Evolutionary conservation across 2,329 filamentous ascomycete genomes (phyloP).

Genomic region (Stromatinia cepivora): DNA sequence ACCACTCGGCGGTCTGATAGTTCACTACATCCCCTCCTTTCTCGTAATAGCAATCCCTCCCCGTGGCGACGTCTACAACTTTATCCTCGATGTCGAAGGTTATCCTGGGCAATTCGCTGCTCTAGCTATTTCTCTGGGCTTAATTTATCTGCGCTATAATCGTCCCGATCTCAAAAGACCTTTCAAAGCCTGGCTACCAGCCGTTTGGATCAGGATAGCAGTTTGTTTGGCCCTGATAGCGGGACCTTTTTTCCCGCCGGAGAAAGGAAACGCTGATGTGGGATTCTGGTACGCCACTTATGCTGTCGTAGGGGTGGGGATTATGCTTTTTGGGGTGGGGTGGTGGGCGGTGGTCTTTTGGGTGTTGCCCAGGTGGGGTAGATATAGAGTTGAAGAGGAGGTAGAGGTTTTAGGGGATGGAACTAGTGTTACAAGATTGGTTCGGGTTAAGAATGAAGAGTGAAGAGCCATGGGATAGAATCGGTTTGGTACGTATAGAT

Average conservation of each 20-base stretch:
- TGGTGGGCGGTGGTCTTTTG: conserved; percentile 72
- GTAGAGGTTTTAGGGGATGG: conserved; percentile 63
- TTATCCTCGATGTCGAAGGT: conserved; percentile 45
- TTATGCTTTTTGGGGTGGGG: conserved; percentile 56
- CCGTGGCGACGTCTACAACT: conserved; percentile 42
- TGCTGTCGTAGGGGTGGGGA: conserved; percentile 52
- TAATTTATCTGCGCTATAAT: conserved; percentile 53
- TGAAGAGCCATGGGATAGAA: not conserved
- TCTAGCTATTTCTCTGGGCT: conserved; percentile 38
- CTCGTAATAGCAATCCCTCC: conserved; percentile 55
- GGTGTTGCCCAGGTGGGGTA: conserved; percentile 57
- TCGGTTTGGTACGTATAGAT: not conserved
- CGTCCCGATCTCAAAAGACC: conserved; percentile 45
- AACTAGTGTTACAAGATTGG: conserved; percentile 62
- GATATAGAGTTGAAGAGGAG: conserved; percentile 63
- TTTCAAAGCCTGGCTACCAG: conserved; percentile 39
- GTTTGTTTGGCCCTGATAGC: conserved; percentile 39
- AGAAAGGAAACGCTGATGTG: conserved; percentile 46
- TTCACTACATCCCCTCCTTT: conserved; percentile 63
- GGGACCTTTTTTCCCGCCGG: conserved; percentile 43
- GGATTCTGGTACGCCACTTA: conserved; percentile 56
- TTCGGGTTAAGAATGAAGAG: conserved; percentile 32
- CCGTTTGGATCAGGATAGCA: conserved; percentile 36
- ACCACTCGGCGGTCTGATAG: conserved; percentile 46
- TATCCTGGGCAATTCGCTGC: conserved; percentile 48